These are phyloP conservation scores for Penicillium manginii DNA, from an alignment of 495 filamentous ascomycete species.

Conservation along the genomic window DNA sequence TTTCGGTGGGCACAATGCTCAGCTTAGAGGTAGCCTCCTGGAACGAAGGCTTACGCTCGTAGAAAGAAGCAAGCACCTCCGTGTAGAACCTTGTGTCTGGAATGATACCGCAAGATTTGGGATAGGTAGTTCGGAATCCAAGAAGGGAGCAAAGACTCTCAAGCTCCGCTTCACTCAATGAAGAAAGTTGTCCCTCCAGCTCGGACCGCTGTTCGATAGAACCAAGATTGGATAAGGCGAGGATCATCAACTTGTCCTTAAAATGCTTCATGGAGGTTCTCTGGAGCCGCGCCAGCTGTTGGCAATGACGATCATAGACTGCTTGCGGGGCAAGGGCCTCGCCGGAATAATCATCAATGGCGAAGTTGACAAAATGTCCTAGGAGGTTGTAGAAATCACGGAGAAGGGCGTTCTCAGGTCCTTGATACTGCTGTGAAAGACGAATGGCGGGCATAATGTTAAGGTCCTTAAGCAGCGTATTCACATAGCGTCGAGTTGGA, in stretches of 20 bases:
- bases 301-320: constrained; percentile 79
- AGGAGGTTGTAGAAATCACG: constrained; percentile 81
- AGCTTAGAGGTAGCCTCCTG: constrained; percentile 75
- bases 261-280: constrained; percentile 80
- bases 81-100: constrained; percentile 69
- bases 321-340: constrained; percentile 70
- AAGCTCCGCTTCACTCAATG: constrained; percentile 74
- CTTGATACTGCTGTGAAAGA: constrained; percentile 76
- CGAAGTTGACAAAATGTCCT: constrained; percentile 83
- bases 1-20: constrained; percentile 81
- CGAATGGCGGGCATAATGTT: constrained; percentile 83
- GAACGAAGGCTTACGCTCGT: constrained; percentile 81
- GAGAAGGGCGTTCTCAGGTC: constrained; percentile 74
- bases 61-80: constrained; percentile 75
- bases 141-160: constrained; percentile 68
- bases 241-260: constrained; percentile 85
- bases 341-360: constrained; percentile 89
- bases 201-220: constrained; percentile 80
- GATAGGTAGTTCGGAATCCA: constrained; percentile 80
- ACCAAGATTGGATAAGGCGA: constrained; percentile 91
- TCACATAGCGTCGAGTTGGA: constrained; percentile 92
- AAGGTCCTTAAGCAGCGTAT: constrained; percentile 86
- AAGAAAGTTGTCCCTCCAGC: constrained; percentile 74
- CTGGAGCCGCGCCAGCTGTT: constrained; percentile 76
- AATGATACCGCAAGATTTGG: constrained; percentile 63